These are phyloP conservation scores for Saccharomyces uvarum DNA, from an alignment of 1,139 yeast species.

Conservation along the genomic window DNA sequence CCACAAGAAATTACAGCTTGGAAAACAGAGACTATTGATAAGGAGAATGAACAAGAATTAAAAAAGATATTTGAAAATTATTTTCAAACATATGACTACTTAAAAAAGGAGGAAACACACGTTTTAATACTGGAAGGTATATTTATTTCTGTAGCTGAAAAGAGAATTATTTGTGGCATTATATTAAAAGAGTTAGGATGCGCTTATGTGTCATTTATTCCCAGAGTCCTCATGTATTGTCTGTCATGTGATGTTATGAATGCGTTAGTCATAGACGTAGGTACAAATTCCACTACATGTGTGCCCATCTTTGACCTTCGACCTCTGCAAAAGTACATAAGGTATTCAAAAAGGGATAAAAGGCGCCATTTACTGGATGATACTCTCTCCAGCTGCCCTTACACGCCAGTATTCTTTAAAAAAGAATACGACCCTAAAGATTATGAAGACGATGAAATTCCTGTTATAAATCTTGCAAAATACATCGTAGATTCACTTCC, in stretches of 20 bases:
- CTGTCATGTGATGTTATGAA: background rate
- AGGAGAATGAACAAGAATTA: background rate
- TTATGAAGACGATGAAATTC: conserved; percentile 1
- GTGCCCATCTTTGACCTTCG: conserved; percentile 3
- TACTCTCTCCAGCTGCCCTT: background rate
- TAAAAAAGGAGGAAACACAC: background rate
- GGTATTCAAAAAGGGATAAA: background rate
- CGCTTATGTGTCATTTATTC: background rate
- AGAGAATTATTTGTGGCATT: conserved; percentile 1
- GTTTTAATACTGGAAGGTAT: conserved; percentile 2
- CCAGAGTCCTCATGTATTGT: conserved; percentile 3
- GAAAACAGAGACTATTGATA: background rate
- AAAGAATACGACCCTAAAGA: background rate
- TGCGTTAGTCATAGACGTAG: conserved; percentile 2
- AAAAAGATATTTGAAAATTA: background rate
- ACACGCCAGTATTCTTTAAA: background rate
- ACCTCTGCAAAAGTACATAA: conserved; percentile 1
- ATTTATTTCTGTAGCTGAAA: background rate
- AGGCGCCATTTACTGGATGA: background rate
- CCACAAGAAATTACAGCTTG: background rate
- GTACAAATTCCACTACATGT: background rate
- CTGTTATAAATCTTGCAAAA: background rate
- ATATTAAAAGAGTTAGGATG: conserved; percentile 1
- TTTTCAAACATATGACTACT: background rate
- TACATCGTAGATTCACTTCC: background rate